These are phyloP conservation scores for Spathaspora hagerdaliae DNA, from an alignment of 805 yeast genomes.

Conservation along the genomic window DNA sequence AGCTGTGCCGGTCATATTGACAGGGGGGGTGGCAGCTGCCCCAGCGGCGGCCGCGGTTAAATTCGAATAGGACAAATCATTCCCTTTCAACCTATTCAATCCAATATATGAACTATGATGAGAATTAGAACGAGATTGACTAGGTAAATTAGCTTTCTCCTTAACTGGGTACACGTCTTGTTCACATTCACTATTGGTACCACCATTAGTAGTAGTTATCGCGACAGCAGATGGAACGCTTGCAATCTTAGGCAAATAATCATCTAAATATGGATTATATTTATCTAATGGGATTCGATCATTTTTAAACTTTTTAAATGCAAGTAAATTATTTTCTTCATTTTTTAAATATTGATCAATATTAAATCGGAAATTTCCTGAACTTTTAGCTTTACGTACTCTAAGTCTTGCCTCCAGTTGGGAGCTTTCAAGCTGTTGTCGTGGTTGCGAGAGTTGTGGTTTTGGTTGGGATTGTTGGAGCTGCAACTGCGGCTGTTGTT, in stretches of 20 bases:
- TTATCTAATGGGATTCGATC: conserved; percentile 20
- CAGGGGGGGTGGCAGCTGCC: neutral
- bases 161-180: neutral
- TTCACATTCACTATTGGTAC: too few relatives aligned
- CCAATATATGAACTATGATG: conserved; percentile 36
- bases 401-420: conserved; percentile 3
- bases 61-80: conserved; percentile 15
- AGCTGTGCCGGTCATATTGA: neutral
- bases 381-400: conserved; percentile 31
- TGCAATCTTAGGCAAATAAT: too few relatives aligned
- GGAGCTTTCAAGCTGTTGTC: neutral
- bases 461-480: neutral
- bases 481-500: neutral
- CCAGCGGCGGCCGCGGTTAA: too few relatives aligned
- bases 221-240: too few relatives aligned
- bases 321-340: neutral
- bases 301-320: conserved; percentile 5
- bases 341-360: conserved; percentile 1
- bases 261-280: conserved; percentile 24
- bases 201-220: too few relatives aligned
- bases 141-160: conserved; percentile 34
- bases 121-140: conserved; percentile 21
- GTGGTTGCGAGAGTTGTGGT: neutral
- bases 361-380: conserved; percentile 25
- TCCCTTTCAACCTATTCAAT: conserved; percentile 34